These are phyloP conservation scores for Gilbertella persicaria DNA, from an alignment of 371 early-diverging fungal genomes.

Conservation along the genomic window DNA sequence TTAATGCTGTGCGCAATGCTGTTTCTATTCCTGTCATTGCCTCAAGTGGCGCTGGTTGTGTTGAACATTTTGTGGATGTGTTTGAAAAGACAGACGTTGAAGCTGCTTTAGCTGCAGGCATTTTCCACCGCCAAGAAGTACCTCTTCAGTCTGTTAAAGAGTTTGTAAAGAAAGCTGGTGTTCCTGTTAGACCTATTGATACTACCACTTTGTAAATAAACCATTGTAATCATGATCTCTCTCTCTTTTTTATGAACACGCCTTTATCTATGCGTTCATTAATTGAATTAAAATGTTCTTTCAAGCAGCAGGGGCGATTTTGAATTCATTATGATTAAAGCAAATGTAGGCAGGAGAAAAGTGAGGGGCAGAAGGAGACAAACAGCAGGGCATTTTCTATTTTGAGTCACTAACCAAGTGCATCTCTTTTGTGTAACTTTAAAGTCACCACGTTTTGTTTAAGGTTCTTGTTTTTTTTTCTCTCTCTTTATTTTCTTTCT, in stretches of 20 bases:
- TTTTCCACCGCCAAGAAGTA: conserved; percentile 95
- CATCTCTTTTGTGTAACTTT: conserved; percentile 23
- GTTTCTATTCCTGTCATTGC: conserved; percentile 96
- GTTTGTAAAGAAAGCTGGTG: conserved; percentile 50
- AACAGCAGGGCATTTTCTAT: conserved; percentile 28
- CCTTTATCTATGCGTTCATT: too few species aligned
- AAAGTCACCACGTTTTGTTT: conserved; percentile 22
- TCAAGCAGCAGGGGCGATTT: background rate
- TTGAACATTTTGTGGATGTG: conserved; percentile 86
- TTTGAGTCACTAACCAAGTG: conserved; percentile 23
- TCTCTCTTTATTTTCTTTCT: background rate
- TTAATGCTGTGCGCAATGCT: conserved; percentile 72
- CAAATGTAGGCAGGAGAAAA: too few species aligned
- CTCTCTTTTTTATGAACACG: background rate
- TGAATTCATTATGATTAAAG: too few species aligned
- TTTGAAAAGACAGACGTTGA: conserved; percentile 86
- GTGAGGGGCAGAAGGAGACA: background rate
- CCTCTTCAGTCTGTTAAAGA: conserved; percentile 84
- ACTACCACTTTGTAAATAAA: conserved; percentile 21
- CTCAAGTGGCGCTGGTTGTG: conserved; percentile 89
- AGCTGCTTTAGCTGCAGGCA: conserved; percentile 96
- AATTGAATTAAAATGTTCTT: too few species aligned
- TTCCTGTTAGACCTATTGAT: conserved; percentile 47
- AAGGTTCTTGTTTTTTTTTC: background rate
- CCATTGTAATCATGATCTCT: too few species aligned